phyloP scores from a whole-genome alignment of 2,329 filamentous ascomycete species.

The Cladosporium velox region DNA sequence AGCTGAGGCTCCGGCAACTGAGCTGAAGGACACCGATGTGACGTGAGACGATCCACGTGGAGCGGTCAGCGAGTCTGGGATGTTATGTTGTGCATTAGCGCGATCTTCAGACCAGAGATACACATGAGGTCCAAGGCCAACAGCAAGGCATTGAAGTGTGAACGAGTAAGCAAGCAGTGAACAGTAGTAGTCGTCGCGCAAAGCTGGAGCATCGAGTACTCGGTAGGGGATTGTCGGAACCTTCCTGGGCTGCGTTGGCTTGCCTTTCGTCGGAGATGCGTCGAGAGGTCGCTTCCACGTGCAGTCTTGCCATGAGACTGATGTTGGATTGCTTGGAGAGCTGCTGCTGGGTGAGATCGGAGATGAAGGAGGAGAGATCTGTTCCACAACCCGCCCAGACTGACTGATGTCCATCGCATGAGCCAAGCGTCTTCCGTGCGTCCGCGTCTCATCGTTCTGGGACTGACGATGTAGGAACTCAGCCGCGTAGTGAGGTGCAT shows the following conservation, averaged over 20 bases:
- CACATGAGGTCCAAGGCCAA: conserved; percentile 75
- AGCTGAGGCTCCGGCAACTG: conserved; percentile 68
- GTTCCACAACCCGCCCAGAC: conserved; percentile 62
- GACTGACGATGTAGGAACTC: conserved; percentile 52
- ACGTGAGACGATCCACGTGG: conserved; percentile 59
- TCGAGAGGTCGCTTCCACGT: conserved; percentile 1
- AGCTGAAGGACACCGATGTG: conserved; percentile 90
- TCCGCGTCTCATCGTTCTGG: conserved; percentile 37
- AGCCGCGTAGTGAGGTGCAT: conserved; percentile 65
- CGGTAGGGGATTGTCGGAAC: conserved; percentile 37
- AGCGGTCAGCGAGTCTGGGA: conserved; percentile 55
- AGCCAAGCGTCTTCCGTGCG: conserved; percentile 74
- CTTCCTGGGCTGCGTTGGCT: conserved; percentile 26
- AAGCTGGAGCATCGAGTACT: conserved; percentile 80
- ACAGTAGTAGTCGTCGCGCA: conserved; percentile 97
- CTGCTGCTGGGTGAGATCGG: conserved; percentile 20
- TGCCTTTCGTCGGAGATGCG: neutral
- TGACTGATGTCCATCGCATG: conserved; percentile 79
- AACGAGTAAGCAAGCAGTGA: conserved; percentile 83
- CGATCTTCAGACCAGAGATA: conserved; percentile 85
- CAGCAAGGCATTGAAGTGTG: conserved; percentile 73
- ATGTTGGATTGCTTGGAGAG: neutral
- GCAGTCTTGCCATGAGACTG: conserved; percentile 4
- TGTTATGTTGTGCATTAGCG: conserved; percentile 42
- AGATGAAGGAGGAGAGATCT: conserved; percentile 39